phyloP scores from a whole-genome alignment of 2,329 filamentous ascomycete species.

The Fusarium concolor region DNA sequence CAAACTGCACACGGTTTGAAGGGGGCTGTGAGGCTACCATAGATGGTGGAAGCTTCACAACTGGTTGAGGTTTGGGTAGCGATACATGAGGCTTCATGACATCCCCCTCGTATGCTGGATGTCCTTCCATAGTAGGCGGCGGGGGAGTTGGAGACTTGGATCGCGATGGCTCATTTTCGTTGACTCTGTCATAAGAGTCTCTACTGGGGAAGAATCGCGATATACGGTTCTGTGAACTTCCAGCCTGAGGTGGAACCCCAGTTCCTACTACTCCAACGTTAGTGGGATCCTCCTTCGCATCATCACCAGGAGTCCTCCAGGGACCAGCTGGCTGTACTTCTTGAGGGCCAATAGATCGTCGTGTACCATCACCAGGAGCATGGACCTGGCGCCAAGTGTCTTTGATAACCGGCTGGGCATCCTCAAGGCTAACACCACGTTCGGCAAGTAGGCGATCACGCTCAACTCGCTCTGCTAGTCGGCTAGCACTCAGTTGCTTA shows the following conservation, averaged over 20 bases:
- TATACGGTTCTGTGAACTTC: conserved; percentile 60
- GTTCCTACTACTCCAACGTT: conserved; percentile 48
- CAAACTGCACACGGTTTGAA: conserved; percentile 44
- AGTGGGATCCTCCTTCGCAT: conserved; percentile 42
- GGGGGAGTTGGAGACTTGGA: conserved; percentile 75
- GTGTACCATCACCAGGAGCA: conserved; percentile 52
- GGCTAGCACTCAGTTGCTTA: conserved; percentile 56
- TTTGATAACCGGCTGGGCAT: conserved; percentile 61
- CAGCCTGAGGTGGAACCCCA: conserved; percentile 46
- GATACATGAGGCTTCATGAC: conserved; percentile 73
- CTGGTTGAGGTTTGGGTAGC: conserved; percentile 75
- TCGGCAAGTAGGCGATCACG: conserved; percentile 59
- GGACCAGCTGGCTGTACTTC: conserved; percentile 46
- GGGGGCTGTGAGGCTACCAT: conserved; percentile 42
- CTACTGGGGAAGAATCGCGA: conserved; percentile 72
- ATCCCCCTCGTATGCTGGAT: conserved; percentile 79
- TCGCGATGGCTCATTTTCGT: conserved; percentile 54
- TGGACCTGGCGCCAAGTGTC: conserved; percentile 65
- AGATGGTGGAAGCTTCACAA: conserved; percentile 82
- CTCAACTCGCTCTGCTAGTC: conserved; percentile 54
- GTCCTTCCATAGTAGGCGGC: conserved; percentile 75
- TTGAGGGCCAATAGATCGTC: conserved; percentile 42
- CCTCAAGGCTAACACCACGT: conserved; percentile 57
- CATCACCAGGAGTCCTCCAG: conserved; percentile 51
- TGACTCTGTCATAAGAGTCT: conserved; percentile 59